Base-by-base conservation (phyloP, 192 early-diverging fungal genomes). In the Podila minutissima region DNA sequence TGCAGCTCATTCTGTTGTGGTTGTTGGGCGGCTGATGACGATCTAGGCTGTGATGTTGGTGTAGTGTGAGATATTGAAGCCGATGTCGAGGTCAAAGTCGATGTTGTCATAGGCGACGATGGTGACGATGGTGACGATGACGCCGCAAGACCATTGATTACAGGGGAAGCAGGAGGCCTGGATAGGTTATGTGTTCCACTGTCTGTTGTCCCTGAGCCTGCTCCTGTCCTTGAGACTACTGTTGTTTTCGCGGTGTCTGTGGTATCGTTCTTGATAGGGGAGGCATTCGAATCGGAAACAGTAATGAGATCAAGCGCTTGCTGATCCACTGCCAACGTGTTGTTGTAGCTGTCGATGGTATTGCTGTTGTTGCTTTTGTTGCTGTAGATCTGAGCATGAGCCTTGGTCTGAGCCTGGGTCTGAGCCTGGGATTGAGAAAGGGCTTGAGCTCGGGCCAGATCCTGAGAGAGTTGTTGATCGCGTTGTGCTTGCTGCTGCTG, bases 401-500 rank as follows among this genome's bases (percentile, higher is more conserved):
- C 41, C 41, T 46, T 11, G 15, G 41, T 15, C 15, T 46, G 41
- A 46, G 41, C 41, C 41, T 46, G 41, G 15, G 41, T 15, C 15
- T 46, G 41, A 46, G 41, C 41, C 41, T 46, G 41, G 2, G 41
- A 46, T 46, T 17, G 41, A 46, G 41, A 46, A 46, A 46, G 41
- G 3, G 41, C 13, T 20, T 55, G 48, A 17, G 51, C 50, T 38
- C 55, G 67, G 9, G 38, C 53, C 53, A 58, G 66, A 22, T 53
- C 29, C 22, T 31, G 3, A n/a, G 48, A 24, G 28, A 28, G 55
- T 5, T 62, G 75, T 55, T 22, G 75, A 3, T 57, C 26, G 33
- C 28, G 66, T 22, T 74, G 65, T 28, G 53, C 49, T 29, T 70
- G 67, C 29, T 76, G 74, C 2, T 70, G 67, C 29, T 76, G 74